These are phyloP conservation scores for Candida namnaoensis DNA, from an alignment of 805 yeast species.

Conservation along the genomic window DNA sequence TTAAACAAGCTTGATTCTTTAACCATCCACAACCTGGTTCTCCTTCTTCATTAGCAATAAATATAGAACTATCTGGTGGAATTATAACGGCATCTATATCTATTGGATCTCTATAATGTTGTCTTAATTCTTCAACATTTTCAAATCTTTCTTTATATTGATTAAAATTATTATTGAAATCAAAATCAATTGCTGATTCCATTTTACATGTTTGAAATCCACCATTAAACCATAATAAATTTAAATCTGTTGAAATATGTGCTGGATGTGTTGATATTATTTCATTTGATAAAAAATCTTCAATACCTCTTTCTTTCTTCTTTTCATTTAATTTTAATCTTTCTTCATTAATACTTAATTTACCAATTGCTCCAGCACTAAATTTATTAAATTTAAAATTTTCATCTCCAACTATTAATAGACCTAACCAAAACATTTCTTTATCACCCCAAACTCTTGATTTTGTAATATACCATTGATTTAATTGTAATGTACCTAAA, in stretches of 20 bases:
- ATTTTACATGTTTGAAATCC: constrained; percentile 57
- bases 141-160: constrained; percentile 12
- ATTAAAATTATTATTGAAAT: constrained; percentile 23
- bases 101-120: constrained; percentile 23
- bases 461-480: constrained; percentile 13
- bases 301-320: constrained; percentile 6
- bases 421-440: constrained; percentile 70
- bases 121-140: constrained; percentile 15
- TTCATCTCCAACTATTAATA: constrained; percentile 30
- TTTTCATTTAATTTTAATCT: constrained; percentile 10
- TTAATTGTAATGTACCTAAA: constrained; percentile 13
- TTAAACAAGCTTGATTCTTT: too few species aligned
- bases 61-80: too few species aligned
- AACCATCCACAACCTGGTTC: too few species aligned
- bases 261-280: constrained; percentile 58
- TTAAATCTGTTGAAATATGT: constrained; percentile 36
- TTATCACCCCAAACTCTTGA: constrained; percentile 69
- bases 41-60: too few species aligned
- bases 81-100: constrained; percentile 27
- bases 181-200: constrained; percentile 22
- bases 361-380: constrained; percentile 31
- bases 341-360: constrained; percentile 21
- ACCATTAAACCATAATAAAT: constrained; percentile 59
- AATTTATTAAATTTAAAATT: constrained; percentile 26
- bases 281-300: too few species aligned